Evolutionary conservation across 129 eudicot genomes (phyloP).

Genomic region (Escallonia rubra): DNA sequence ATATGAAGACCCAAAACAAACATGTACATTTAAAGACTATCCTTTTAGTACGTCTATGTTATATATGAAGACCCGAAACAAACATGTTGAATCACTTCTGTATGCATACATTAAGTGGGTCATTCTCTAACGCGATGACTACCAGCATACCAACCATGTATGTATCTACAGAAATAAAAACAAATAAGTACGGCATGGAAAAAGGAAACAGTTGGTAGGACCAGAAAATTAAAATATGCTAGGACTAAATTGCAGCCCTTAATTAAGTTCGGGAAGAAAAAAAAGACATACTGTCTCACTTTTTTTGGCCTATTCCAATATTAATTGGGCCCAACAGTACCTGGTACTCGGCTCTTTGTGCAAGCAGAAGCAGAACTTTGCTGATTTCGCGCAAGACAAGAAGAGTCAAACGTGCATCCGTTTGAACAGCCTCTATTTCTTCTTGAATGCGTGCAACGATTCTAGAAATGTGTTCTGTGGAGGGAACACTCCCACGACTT

Average conservation of each 20-base stretch:
- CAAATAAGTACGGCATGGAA: background rate
- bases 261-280: no score
- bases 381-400: slow-evolving; percentile 79
- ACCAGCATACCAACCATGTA: no score
- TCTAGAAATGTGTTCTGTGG: slow-evolving; percentile 80
- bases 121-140: no score
- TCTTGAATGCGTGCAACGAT: slow-evolving; percentile 78
- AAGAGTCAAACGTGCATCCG: slow-evolving; percentile 81
- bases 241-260: no score
- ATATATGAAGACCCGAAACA: no score
- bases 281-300: no score
- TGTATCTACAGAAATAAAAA: background rate
- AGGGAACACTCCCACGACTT: slow-evolving; percentile 82
- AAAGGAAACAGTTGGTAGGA: slow-evolving; percentile 1
- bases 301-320: no score
- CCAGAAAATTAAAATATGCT: background rate
- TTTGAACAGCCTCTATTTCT: slow-evolving; percentile 84
- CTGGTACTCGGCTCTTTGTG: slow-evolving; percentile 95
- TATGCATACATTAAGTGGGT: no score
- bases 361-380: slow-evolving; percentile 75
- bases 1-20: no score
- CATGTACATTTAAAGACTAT: no score
- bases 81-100: no score
- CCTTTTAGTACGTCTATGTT: no score
- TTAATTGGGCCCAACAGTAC: slow-evolving; percentile 23